Evolutionary conservation across 1,284 basidiomycete species (phyloP), one percentile per base, ranked within the genome.

Genomic region (Moesziomyces sp.): DNA sequence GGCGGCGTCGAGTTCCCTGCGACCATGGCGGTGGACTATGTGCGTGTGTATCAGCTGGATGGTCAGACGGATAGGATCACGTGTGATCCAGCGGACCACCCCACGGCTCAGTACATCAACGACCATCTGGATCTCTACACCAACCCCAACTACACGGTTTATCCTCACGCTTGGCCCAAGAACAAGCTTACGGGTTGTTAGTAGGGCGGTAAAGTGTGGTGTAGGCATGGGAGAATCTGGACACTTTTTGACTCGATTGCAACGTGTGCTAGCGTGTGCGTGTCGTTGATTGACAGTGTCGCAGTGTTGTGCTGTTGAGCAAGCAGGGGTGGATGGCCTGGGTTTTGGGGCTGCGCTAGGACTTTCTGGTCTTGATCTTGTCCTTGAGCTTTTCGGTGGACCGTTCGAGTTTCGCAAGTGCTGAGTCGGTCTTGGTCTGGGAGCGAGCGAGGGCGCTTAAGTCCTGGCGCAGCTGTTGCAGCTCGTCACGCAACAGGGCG

Each of bases 51-150:
- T 44, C 82, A 83, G 58, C 49, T 60, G 1, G 79, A 75, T 28
- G 68, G 64, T 6, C 74, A 76, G 30, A 44, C 51, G 3, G 62
- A 66, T 44, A 56, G 71, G 9, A 61, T 78, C 45, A 58, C 61
- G 18, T 83, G 82, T 54, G 77, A 82, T 52, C 82, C 82, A 1
- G 42, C 67, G 26, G 80, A 83, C 48, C 70, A 80, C 48, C 82
- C 82, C 1, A 83, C 82, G 3, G 65, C 69, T 0, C 46, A 82
- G 43, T 84, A 84, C 57, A 84, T 84, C 50, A 44, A 70, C 23
- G 49, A 73, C 13, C 76, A 84, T 44, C 38, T 58, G 44, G 80
- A 83, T 14, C 51, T 84, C 10, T 84, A 84, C 61, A 58, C 55
- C 26, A 84, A 84, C 71, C 70, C 62, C 23, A 84, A 84, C 56